A percentile compares a stretch with the other conserved stretches of the same genome.
Evolutionary conservation across 305 asterid species (phyloP).

Genomic region (Fraxinus platypoda): DNA sequence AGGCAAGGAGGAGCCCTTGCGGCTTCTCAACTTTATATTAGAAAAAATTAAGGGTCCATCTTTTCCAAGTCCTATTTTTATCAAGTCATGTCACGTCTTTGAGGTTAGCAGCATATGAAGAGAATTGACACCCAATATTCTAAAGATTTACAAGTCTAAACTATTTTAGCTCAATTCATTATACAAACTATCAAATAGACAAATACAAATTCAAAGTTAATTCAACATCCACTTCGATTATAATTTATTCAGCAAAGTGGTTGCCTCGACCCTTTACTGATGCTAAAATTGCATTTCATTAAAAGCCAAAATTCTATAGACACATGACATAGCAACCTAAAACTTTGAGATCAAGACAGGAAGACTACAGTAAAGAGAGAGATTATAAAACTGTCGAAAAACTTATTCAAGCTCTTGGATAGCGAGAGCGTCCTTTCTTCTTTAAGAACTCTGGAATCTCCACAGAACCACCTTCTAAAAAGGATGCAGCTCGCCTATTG

Average conservation of each 20-base stretch:
- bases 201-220: background rate
- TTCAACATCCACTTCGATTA: slow-evolving; percentile 11
- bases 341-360: background rate
- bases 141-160: background rate
- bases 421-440: slow-evolving; percentile 87
- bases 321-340: slow-evolving; percentile 14
- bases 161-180: background rate
- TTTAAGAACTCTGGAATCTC: slow-evolving; percentile 90
- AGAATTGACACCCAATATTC: background rate
- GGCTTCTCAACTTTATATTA: background rate
- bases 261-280: slow-evolving; percentile 18
- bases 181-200: background rate
- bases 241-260: background rate
- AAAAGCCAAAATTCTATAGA: slow-evolving; percentile 40
- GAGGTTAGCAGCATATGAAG: background rate
- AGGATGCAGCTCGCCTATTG: slow-evolving; percentile 63
- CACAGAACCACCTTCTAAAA: slow-evolving; percentile 63
- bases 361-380: background rate
- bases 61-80: background rate
- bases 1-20: background rate
- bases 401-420: slow-evolving; percentile 62
- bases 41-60: background rate
- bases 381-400: background rate
- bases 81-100: background rate
- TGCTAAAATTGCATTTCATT: slow-evolving; percentile 17